Conservation (phyloP, 352 stramenopile genomes). For the Lagenidium sp. region DNA sequence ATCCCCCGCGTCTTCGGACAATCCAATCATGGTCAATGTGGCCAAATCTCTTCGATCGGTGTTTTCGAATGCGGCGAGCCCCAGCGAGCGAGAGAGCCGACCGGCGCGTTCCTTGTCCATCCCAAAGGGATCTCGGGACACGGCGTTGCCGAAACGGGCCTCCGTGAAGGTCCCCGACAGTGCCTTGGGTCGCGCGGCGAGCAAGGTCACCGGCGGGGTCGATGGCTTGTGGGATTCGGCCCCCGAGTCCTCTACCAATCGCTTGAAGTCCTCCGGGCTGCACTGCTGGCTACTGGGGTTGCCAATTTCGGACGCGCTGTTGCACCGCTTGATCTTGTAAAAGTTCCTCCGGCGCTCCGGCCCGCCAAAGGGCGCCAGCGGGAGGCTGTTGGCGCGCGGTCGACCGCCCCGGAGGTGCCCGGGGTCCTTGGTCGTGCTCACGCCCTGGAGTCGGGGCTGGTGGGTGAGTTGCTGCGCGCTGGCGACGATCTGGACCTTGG, state of each 20-base stretch:
- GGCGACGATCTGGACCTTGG: conserved; percentile 76
- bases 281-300: conserved; percentile 55
- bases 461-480: conserved; percentile 72
- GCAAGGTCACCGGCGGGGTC: conserved; percentile 16
- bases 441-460: conserved; percentile 43
- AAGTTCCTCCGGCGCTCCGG: no score
- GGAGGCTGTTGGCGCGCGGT: conserved; percentile 51
- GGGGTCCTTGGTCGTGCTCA: conserved; percentile 8
- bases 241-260: conserved; percentile 56
- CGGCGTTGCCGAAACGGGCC: conserved; percentile 38
- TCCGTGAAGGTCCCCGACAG: conserved; percentile 52
- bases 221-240: conserved; percentile 36
- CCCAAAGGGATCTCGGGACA: conserved; percentile 38
- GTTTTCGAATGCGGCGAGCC: conserved; percentile 6
- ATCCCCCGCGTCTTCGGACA: conserved; percentile 54
- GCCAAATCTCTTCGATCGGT: conserved; percentile 31
- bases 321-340: conserved; percentile 63
- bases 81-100: conserved; percentile 6
- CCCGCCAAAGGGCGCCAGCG: no score
- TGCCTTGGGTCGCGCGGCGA: conserved; percentile 37
- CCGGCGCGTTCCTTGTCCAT: conserved; percentile 3
- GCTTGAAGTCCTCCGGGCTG: conserved; percentile 67
- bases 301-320: conserved; percentile 49
- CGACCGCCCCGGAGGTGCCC: conserved; percentile 15
- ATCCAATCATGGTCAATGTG: conserved; percentile 44